Percentiles rank a stretch among this genome's conserved stretches.
Conservation (phyloP, 768 basidiomycete genomes). For the Amanita muscaria region DNA sequence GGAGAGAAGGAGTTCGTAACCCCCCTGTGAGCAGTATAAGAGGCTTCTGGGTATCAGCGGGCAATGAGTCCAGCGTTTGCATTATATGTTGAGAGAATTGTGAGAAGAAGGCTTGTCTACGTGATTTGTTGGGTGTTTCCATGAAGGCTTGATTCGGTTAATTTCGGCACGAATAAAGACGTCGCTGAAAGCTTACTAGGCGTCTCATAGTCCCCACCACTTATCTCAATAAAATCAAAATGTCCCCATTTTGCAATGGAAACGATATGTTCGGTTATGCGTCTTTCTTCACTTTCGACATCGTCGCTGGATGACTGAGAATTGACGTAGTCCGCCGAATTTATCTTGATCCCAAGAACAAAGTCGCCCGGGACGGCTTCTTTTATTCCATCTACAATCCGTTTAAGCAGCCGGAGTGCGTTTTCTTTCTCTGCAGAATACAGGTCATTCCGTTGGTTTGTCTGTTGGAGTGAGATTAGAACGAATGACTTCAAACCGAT, state of each 20-base stretch:
- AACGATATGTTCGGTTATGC: constrained; percentile 52
- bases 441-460: constrained; percentile 49
- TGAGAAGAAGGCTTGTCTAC: constrained; percentile 68
- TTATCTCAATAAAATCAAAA: constrained; percentile 82
- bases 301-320: constrained; percentile 14
- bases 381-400: constrained; percentile 51
- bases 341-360: constrained; percentile 71
- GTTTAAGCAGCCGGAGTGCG: constrained; percentile 47
- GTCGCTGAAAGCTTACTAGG: constrained; percentile 40
- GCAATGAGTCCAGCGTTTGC: constrained; percentile 29
- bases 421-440: constrained; percentile 39
- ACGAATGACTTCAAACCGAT: background rate
- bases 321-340: constrained; percentile 63
- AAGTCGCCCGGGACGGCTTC: constrained; percentile 46
- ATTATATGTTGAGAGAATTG: constrained; percentile 54
- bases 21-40: constrained; percentile 78
- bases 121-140: constrained; percentile 18
- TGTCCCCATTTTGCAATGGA: constrained; percentile 53
- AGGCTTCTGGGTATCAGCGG: constrained; percentile 28
- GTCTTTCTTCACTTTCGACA: constrained; percentile 22
- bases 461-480: constrained; percentile 13
- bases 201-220: constrained; percentile 79
- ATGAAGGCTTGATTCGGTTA: constrained; percentile 35
- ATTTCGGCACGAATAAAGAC: background rate
- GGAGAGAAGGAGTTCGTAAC: constrained; percentile 48